phyloP scores from a whole-genome alignment of 495 filamentous ascomycete genomes.

The Cudoniella acicularis region DNA sequence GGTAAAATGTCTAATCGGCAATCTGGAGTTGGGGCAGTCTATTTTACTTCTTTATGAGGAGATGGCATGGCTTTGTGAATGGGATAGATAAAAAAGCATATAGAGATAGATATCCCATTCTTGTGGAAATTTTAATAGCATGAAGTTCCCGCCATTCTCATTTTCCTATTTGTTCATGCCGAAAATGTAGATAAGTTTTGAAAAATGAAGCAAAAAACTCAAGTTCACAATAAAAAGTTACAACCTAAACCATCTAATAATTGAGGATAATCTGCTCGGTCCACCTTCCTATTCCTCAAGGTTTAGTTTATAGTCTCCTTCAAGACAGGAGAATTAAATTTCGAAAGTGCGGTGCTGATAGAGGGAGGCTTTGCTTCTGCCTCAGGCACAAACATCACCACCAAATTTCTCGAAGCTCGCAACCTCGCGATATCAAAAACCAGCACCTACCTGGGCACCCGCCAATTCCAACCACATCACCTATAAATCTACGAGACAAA shows the following conservation, averaged over 20 bases:
- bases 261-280: too few relatives aligned
- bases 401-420: neutral
- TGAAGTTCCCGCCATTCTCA: neutral
- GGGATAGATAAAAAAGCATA: slow-evolving; percentile 3
- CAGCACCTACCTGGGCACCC: neutral
- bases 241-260: too few relatives aligned
- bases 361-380: too few relatives aligned
- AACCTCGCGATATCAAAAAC: slow-evolving; percentile 7
- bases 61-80: neutral
- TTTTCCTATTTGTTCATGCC: too few relatives aligned
- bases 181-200: too few relatives aligned
- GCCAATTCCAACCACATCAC: neutral
- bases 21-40: neutral
- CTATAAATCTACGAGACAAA: neutral
- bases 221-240: too few relatives aligned
- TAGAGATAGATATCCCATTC: neutral
- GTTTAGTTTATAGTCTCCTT: too few relatives aligned
- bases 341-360: too few relatives aligned
- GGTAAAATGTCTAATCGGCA: neutral
- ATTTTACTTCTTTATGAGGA: neutral
- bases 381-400: neutral
- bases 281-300: too few relatives aligned
- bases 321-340: too few relatives aligned
- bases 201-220: too few relatives aligned
- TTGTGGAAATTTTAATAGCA: neutral